Evolutionary conservation across 2,329 filamentous ascomycete genomes (phyloP), one percentile per base, ranked within the genome.

Genomic region (Ilyonectria sp.): DNA sequence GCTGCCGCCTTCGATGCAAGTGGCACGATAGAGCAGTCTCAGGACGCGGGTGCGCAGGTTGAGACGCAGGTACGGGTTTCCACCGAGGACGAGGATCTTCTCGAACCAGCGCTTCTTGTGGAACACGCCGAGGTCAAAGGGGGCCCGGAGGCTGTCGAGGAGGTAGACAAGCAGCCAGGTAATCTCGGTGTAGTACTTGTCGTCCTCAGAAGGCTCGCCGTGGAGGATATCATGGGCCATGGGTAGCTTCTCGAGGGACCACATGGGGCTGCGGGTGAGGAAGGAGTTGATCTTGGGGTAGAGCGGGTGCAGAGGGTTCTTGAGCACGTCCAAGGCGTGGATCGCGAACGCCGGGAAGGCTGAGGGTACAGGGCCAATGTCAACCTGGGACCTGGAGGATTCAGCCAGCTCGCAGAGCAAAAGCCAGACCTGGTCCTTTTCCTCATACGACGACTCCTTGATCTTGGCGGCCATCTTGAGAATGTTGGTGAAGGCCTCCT

Each of bases 261-360:
- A 98, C 26, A 86, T 80, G 1, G 95, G 95, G 0, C 90, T 89
- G 58, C 90, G 90, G 23, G 93, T 93, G 40, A 98, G 87, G 79
- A 95, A 98, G 6, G 87, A 85, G 82, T 97, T 97, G 80, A 96
- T 84, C 78, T 97, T 97, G 65, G 90, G 89, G 78, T 97, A 98
- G 43, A 98, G 87, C 67, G 89, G 89, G 77, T 97, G 94, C 17
- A 94, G 86, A 0, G 95, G 95, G 68, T 94, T 91, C 23, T 86
- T 87, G 52, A 97, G 82, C 17, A 97, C 89, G 1, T 87, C 83
- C 8, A 97, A 85, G 1, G 91, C 90, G 70, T 90, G 89, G 53
- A 88, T 86, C 8, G 94, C 91, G 74, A 97, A 96, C 11, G 92
- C 89, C n/a, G 91, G 88, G 6, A 94, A 90, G 13, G 94, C 86